Evolutionary conservation across 352 stramenopile genomes (phyloP), one percentile per base, ranked within the genome.

Genomic region (Phytophthora cactorum): DNA sequence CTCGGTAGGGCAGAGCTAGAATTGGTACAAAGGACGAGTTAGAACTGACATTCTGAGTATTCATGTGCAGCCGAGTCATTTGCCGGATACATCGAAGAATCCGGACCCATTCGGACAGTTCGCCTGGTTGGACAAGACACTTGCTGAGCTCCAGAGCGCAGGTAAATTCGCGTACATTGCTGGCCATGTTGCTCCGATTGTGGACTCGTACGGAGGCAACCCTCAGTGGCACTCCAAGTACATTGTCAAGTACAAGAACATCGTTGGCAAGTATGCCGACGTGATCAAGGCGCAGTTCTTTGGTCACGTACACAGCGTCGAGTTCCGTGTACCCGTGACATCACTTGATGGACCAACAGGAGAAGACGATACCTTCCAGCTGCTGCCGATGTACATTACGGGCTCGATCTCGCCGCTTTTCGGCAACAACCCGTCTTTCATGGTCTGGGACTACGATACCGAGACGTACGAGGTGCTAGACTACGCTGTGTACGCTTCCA

Each of bases 361-460:
- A 34, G 63, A 70, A 0, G 70, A 75, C 14, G 46, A 61, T 15
- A 34, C 36, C 8, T 75, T 78, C 27, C 53, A 78, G 29, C 63
- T 90, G 22, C 66, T 84, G n/a, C 92, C 94, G 10, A 69, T 98
- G 45, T 93, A 95, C 36, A 77, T 97, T 17, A 80, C 84, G 17
- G 82, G 90, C 5, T 95, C 91, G 1, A 79, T 98, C 41, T 97
- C 93, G 17, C 93, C 93, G 8, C 59, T 97, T 2, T 98, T 97
- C 51, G 87, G 88, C 32, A 97, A 97, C 74, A 96, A 98, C 70
- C 95, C 95, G 29, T 96, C 90, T 25, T 98, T 97, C 62, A 95
- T 91, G 75, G 77, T 94, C 14, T 96, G 89, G 89, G 84, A 94
- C 8, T 91, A 88, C 52, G 78, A 95, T 52, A 53, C 69, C 0